Base-by-base conservation (phyloP, 768 basidiomycete genomes). In the Macrolepiota dolichaula region DNA sequence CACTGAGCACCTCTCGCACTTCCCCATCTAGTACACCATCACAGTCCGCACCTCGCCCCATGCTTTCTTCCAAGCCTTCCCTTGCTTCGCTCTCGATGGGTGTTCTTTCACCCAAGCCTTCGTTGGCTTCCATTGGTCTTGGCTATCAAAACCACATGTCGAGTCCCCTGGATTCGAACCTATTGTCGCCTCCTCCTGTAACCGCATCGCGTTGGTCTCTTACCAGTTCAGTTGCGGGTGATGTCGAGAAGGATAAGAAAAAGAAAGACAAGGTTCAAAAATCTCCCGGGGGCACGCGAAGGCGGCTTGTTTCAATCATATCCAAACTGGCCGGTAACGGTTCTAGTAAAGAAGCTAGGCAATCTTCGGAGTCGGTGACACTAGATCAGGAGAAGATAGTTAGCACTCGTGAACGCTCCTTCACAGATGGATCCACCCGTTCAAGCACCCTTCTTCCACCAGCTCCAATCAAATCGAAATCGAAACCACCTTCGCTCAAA, bases 261-360 rank as follows among this genome's bases (percentile, higher is more conserved):
- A 42, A 50, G 37, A 59, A 58, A 29, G 56, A 57, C 22, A 56
- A 57, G 38, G 47, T 24, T 13, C 47, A 19, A 49, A 49, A 25
- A 24, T 12, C 47, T 10, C 19, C 1, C 47, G 61, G 51, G 6
- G 62, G 46, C 38, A 59, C 55, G 15, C 54, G 62, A 51, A 59
- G 57, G 24, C 50, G 65, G n/a, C 52, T 65, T 17, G 62, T 37
- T n/a, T 63, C 62, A 15, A 59, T 65, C 35, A 63, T 65, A 36
- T 59, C 62, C 6, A 59, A 52, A 51, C 15, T 63, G 17, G 7
- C 63, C 25, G 59, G 59, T 24, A 44, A 49, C 22, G 17, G 32
- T 36, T 3, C 44, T 19, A 24, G 4, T 42, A 60, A 60, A 44
- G 51, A 60, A n/a, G 19, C 25, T 19, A 59, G 40, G 25, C 36